Evolutionary conservation across 2,329 filamentous ascomycete genomes (phyloP).

Genomic region (Exophiala aquamarina): DNA sequence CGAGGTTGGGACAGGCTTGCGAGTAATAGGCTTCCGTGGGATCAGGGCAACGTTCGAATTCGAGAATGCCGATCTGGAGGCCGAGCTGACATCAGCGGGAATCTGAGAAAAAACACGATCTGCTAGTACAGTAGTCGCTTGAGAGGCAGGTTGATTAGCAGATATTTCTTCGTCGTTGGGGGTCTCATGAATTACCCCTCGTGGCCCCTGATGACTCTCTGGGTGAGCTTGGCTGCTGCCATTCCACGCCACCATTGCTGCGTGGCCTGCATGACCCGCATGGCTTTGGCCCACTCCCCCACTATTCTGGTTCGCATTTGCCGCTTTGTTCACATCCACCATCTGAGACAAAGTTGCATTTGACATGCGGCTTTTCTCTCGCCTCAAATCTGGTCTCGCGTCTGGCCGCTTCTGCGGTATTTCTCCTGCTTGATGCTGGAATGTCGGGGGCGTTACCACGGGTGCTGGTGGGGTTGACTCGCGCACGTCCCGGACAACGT

Average conservation of each 20-base stretch:
- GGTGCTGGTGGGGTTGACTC: constrained; percentile 68
- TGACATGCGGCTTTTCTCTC: constrained; percentile 82
- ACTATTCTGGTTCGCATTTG: constrained; percentile 35
- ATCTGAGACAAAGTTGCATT: constrained; percentile 78
- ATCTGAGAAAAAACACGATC: constrained; percentile 16
- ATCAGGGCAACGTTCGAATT: constrained; percentile 44
- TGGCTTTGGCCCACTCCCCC: constrained; percentile 20
- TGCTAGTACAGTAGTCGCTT: constrained; percentile 32
- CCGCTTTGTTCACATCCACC: constrained; percentile 61
- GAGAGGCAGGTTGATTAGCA: constrained; percentile 24
- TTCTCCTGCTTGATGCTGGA: constrained; percentile 72
- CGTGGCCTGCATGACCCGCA: constrained; percentile 41
- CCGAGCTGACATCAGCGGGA: constrained; percentile 20
- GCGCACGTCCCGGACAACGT: constrained; percentile 36
- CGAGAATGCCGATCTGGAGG: constrained; percentile 19
- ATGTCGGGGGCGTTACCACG: constrained; percentile 74
- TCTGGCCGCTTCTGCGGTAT: constrained; percentile 69
- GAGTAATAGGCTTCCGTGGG: constrained; percentile 54
- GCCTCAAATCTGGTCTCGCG: constrained; percentile 73
- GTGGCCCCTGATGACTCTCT: constrained; percentile 36
- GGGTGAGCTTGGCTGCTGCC: constrained; percentile 32
- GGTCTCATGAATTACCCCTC: constrained; percentile 40
- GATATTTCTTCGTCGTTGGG: constrained; percentile 25
- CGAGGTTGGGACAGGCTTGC: constrained; percentile 29
- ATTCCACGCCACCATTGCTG: constrained; percentile 42